Evolutionary conservation across 306 rosid species (phyloP), one percentile per base, ranked within the genome.

Genomic region (Begonia masoniana): DNA sequence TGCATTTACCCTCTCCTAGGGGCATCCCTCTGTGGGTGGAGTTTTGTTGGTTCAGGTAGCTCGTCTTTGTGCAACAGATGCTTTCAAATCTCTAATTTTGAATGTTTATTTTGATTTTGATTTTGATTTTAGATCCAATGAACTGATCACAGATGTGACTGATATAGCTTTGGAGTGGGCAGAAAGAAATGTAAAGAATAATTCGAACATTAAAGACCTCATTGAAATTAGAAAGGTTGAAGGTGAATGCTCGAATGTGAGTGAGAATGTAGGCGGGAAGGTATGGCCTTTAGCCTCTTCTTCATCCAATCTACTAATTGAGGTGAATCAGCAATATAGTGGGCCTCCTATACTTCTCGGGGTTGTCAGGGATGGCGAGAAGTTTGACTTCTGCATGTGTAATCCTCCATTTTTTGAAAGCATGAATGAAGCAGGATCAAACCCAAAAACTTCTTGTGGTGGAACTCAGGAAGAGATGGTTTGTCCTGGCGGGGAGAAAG

Each of bases 1-100:
- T 89, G 97, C 76, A 85, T 89, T 35, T 89, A 85, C 64, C 97
- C 97, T 0, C 95, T 89, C 78, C 91, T 89, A 59, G 97, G 85
- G 47, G 82, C 97, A 43, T 80, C 94, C 12, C 94, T 89, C 73
- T 69, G 74, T 0, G 79, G 91, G 2, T 89, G 97, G 95, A 76
- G 61, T 72, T 82, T 89, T 64, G 97, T 89, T 23, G 95, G 94
- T 54, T 80, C 95, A 70, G 95, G 97, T 89, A 10, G 13, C 21
- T 62, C 45, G 19, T 35, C 19, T 15, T 10, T 50, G 39, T 7
- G 7, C 39, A 31, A 31, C 39, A 31, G 39, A 31, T 3, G 39
- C 39, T 57, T 47, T 17, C 13, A 21, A 31, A 50, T 13, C 26
- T n/a, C 17, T 57, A 47, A 55, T 12, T 36, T 66, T 16, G 15